These are phyloP conservation scores for Apiospora pterosperma DNA, from an alignment of 2,329 filamentous ascomycete genomes.

Conservation along the genomic window DNA sequence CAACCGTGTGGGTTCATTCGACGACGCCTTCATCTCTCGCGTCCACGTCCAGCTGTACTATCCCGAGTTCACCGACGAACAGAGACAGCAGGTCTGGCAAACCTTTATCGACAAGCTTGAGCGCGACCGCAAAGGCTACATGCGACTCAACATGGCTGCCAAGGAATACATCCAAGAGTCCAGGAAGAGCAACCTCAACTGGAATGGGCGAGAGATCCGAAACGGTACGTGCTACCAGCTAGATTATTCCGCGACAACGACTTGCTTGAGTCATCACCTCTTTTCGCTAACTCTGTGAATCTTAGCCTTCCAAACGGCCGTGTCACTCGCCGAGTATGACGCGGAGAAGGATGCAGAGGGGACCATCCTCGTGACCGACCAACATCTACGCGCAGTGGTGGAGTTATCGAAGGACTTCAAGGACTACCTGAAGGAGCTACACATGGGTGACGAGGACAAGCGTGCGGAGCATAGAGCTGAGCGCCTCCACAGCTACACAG, in stretches of 20 bases:
- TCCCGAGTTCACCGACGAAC: slow-evolving; percentile 21
- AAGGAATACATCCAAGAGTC: slow-evolving; percentile 16
- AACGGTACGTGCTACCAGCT: slow-evolving; percentile 12
- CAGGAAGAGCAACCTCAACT: slow-evolving; percentile 14
- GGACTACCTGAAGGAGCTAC: slow-evolving; percentile 19
- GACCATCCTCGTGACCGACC: slow-evolving; percentile 20
- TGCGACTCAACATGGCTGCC: slow-evolving; percentile 18
- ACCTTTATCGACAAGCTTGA: slow-evolving; percentile 25
- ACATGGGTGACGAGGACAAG: slow-evolving; percentile 15
- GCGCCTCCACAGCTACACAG: not conserved
- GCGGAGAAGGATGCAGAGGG: slow-evolving; percentile 26
- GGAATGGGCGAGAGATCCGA: slow-evolving; percentile 20
- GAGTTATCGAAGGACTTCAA: slow-evolving; percentile 26
- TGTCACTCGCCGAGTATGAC: slow-evolving; percentile 28
- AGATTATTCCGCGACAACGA: no score
- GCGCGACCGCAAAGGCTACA: slow-evolving; percentile 18
- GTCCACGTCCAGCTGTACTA: slow-evolving; percentile 28
- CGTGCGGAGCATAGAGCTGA: slow-evolving; percentile 10
- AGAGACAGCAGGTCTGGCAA: slow-evolving; percentile 23
- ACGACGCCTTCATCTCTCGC: slow-evolving; percentile 29
- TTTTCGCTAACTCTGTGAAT: not conserved
- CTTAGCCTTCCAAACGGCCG: slow-evolving; percentile 27
- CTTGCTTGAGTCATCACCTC: not conserved
- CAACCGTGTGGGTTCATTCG: slow-evolving; percentile 25
- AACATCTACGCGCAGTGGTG: slow-evolving; percentile 23